Evolutionary conservation across 1,139 yeast genomes (phyloP).

Genomic region (Spathaspora sp.): DNA sequence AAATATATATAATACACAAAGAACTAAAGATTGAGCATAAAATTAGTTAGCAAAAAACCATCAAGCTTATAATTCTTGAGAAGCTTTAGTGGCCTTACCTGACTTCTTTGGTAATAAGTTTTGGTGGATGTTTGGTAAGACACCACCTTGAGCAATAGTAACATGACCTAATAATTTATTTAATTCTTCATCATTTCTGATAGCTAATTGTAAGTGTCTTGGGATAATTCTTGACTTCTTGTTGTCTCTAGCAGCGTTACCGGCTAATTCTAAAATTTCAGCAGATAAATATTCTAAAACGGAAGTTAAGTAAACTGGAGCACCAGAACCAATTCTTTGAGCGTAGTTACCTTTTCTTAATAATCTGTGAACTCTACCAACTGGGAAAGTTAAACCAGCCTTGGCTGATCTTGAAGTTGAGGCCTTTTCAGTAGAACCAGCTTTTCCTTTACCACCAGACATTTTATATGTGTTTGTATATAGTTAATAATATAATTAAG

Average conservation of each 20-base stretch:
- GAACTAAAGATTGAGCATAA: constrained; percentile 12
- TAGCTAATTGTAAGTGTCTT: constrained; percentile 97
- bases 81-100: constrained; percentile 68
- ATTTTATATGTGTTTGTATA: constrained; percentile 36
- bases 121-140: constrained; percentile 93
- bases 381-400: constrained; percentile 99
- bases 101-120: constrained; percentile 94
- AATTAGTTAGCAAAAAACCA: neutral
- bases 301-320: constrained; percentile 93
- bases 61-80: constrained; percentile 70
- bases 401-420: constrained; percentile 97
- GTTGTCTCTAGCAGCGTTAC: constrained; percentile 98
- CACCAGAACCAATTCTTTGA: constrained; percentile 99
- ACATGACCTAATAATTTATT: constrained; percentile 67
- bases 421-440: constrained; percentile 89
- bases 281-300: constrained; percentile 96
- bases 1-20: constrained; percentile 15
- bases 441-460: constrained; percentile 99
- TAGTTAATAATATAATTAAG: constrained; percentile 1
- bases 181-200: constrained; percentile 97
- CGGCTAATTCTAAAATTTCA: constrained; percentile 96
- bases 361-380: constrained; percentile 98
- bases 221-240: constrained; percentile 98
- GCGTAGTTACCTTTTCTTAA: constrained; percentile 98
- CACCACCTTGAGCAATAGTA: constrained; percentile 97